Evolutionary conservation across 108 stramenopile species (phyloP).

Genomic region (Schizochytrium sp.): DNA sequence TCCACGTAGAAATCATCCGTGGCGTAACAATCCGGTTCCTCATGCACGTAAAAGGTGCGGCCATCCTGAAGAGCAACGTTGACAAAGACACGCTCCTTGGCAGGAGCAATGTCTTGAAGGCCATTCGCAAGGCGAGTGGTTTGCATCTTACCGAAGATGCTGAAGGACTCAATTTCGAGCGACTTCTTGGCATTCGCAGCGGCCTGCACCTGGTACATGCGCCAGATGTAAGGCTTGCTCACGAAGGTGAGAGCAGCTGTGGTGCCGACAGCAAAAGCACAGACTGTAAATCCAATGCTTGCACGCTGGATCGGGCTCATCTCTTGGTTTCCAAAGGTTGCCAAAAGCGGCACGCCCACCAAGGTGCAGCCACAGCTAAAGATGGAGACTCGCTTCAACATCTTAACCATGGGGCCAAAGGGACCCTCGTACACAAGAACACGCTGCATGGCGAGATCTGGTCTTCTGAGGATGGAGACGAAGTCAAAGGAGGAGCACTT

Average conservation of each 20-base stretch:
- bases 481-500: too few relatives aligned
- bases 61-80: conserved; percentile 28
- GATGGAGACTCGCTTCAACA: conserved; percentile 52
- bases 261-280: conserved; percentile 43
- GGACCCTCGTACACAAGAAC: conserved; percentile 58
- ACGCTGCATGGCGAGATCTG: neutral
- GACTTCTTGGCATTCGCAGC: conserved; percentile 5
- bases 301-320: conserved; percentile 56
- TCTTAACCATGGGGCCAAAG: conserved; percentile 40
- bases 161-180: conserved; percentile 48
- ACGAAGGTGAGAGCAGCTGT: conserved; percentile 47
- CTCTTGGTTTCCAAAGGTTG: conserved; percentile 34
- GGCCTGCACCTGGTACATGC: conserved; percentile 34
- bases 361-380: conserved; percentile 55
- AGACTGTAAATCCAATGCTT: conserved; percentile 38
- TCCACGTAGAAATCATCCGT: conserved; percentile 34
- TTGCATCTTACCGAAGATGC: conserved; percentile 33
- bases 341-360: conserved; percentile 35
- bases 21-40: conserved; percentile 59
- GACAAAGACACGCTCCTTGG: conserved; percentile 52
- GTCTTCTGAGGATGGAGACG: neutral
- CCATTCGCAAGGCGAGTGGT: conserved; percentile 36
- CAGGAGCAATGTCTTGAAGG: neutral
- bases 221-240: conserved; percentile 57
- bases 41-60: conserved; percentile 29